Evolutionary conservation across 140 eudicot genomes (phyloP).

Genomic region (Ambrosia hybrid): DNA sequence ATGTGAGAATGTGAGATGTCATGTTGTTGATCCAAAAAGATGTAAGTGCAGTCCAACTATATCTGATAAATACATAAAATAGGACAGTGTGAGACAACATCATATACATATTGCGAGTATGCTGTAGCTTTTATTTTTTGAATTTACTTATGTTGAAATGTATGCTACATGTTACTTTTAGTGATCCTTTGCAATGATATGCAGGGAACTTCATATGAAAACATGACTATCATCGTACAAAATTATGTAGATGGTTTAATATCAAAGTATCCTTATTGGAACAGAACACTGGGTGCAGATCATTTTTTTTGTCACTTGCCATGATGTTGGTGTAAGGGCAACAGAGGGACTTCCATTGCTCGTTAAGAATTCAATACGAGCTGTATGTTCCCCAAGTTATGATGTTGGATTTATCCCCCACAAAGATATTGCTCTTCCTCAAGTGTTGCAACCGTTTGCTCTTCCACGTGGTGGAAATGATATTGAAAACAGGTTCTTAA

Average conservation of each 20-base stretch:
- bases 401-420: constrained; percentile 97
- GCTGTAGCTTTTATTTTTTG: too few species aligned
- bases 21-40: too few species aligned
- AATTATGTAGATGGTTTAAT: too few species aligned
- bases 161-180: background rate
- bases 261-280: constrained; percentile 99
- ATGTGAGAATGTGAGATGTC: too few species aligned
- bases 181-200: constrained; percentile 23
- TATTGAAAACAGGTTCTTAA: constrained; percentile 68
- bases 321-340: constrained; percentile 98
- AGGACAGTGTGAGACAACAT: too few species aligned
- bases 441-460: constrained; percentile 94
- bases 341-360: constrained; percentile 89
- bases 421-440: constrained; percentile 97
- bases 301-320: constrained; percentile 97
- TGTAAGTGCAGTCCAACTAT: too few species aligned
- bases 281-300: constrained; percentile 97
- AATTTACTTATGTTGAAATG: constrained; percentile 4
- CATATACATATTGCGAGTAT: too few species aligned
- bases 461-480: constrained; percentile 98
- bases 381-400: constrained; percentile 95
- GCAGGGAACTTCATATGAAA: too few species aligned
- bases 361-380: constrained; percentile 87
- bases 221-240: too few species aligned
- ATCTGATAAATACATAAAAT: too few species aligned